A percentile compares a stretch with the other conserved stretches of the same genome.
Conservation (phyloP, 345 rosid species). For the Salix brachista region DNA sequence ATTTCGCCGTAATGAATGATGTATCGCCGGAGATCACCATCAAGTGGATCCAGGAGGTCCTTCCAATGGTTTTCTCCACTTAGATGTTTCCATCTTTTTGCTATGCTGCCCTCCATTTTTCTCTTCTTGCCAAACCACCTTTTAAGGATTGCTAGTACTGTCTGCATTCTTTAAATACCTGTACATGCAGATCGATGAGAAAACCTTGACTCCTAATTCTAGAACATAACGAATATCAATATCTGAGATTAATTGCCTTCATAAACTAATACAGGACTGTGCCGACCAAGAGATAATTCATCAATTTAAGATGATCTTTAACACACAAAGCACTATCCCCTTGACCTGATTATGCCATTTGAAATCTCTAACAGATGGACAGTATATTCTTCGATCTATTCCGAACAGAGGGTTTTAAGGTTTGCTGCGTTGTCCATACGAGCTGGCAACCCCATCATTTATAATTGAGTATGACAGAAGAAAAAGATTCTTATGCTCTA, state of each 20-base stretch:
- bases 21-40: slow-evolving; percentile 62
- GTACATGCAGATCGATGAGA: background rate
- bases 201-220: background rate
- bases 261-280: background rate
- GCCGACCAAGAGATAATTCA: background rate
- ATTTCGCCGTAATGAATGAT: slow-evolving; percentile 79
- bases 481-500: background rate
- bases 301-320: background rate
- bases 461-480: background rate
- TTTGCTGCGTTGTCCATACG: background rate
- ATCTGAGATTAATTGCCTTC: background rate
- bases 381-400: background rate
- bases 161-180: background rate
- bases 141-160: background rate
- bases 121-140: slow-evolving; percentile 26
- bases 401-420: background rate
- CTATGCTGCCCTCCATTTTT: slow-evolving; percentile 14
- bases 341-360: background rate
- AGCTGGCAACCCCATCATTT: background rate
- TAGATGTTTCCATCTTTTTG: slow-evolving; percentile 57
- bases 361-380: background rate
- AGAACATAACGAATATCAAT: background rate
- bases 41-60: slow-evolving; percentile 57
- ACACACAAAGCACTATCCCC: background rate
- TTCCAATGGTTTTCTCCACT: slow-evolving; percentile 67